phyloP scores from a whole-genome alignment of 768 basidiomycete species.

The Lactifluus rugatus region DNA sequence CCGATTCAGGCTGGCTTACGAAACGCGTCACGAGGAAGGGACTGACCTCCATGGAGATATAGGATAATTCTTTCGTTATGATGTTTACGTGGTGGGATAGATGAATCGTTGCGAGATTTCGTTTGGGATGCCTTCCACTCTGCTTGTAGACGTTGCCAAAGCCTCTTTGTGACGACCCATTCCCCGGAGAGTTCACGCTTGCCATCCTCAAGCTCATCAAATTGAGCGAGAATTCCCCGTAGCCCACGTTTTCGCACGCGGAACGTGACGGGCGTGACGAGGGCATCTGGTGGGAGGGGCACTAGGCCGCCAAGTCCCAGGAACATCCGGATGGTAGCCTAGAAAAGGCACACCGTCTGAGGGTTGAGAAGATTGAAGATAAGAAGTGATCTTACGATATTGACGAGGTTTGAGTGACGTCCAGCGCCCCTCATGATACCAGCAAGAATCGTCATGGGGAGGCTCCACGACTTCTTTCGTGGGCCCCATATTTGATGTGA shows the following conservation, averaged over 20 bases:
- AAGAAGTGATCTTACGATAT: constrained; percentile 49
- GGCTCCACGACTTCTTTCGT: constrained; percentile 83
- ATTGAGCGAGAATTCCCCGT: constrained; percentile 68
- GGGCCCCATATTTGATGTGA: constrained; percentile 81
- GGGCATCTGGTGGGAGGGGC: constrained; percentile 83
- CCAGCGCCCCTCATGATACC: constrained; percentile 78
- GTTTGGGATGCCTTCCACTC: constrained; percentile 52
- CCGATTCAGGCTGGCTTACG: neutral
- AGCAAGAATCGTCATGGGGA: constrained; percentile 87
- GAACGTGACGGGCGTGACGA: constrained; percentile 93
- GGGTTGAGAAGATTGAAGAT: neutral
- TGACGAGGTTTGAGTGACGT: constrained; percentile 70
- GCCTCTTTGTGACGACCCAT: constrained; percentile 91
- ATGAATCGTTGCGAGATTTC: constrained; percentile 12
- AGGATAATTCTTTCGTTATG: constrained; percentile 76
- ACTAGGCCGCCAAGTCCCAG: constrained; percentile 75
- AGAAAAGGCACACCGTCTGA: neutral
- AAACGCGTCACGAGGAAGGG: neutral
- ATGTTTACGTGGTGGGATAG: constrained; percentile 26
- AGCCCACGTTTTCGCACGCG: constrained; percentile 61
- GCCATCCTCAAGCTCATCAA: constrained; percentile 70
- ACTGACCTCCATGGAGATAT: constrained; percentile 85
- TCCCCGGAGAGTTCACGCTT: constrained; percentile 79
- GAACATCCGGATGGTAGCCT: constrained; percentile 45
- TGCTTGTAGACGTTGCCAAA: constrained; percentile 79